phyloP scores from a whole-genome alignment of 2,329 filamentous ascomycete genomes.

The Sporothrix humicola region DNA sequence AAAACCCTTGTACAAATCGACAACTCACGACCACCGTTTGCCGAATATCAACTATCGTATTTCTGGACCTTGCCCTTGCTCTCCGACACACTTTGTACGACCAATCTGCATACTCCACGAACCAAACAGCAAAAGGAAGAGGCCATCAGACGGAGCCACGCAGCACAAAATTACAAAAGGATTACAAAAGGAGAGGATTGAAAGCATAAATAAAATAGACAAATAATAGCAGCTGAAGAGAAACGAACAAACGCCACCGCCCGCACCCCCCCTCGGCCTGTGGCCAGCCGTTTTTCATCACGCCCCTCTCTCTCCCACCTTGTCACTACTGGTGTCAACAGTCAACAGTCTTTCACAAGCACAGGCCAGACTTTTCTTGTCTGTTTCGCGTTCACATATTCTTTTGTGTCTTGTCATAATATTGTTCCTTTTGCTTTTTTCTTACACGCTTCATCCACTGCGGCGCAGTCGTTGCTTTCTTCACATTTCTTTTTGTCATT shows the following conservation, averaged over 20 bases:
- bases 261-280: constrained; percentile 23
- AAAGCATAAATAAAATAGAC: not conserved
- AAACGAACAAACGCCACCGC: constrained; percentile 14
- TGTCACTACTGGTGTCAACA: constrained; percentile 1
- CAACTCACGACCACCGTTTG: not conserved
- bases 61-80: not conserved
- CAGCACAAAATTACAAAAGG: not conserved
- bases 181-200: not conserved
- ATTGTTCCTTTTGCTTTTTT: not conserved
- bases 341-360: not conserved
- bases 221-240: not conserved
- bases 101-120: not conserved
- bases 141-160: not conserved
- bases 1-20: not conserved
- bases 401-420: not conserved
- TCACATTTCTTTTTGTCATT: constrained; percentile 4
- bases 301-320: constrained; percentile 5
- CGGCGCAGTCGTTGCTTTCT: not conserved
- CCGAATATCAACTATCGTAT: not conserved
- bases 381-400: constrained; percentile 11
- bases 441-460: not conserved
- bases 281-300: constrained; percentile 11
- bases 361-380: not conserved
- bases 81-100: not conserved
- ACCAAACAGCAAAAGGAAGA: not conserved